Evolutionary conservation across 1,284 basidiomycete genomes (phyloP), one percentile per base, ranked within the genome.

Genomic region (Puccinia novopanici): DNA sequence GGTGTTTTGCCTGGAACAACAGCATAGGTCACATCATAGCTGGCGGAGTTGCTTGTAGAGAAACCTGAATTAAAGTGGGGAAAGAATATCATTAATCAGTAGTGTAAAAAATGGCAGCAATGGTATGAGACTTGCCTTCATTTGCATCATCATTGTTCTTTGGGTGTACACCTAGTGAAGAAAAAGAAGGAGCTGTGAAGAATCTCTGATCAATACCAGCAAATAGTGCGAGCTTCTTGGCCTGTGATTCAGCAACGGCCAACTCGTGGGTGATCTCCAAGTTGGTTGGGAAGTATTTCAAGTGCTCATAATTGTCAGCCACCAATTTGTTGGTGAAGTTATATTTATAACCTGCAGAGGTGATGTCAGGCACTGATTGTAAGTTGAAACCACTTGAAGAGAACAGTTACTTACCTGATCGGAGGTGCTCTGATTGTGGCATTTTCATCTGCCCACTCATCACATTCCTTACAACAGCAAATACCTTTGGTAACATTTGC

Each of bases 391-490:
- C 0, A 22, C 10, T 37, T 37, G 8, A 63, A 45, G n/a, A 45
- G 2, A 3, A 48, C 8, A 9, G 8, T 48, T 2, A 48, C 17
- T n/a, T n/a, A 45, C 73, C 73, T 19, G 57, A 59, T 48, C 42
- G 12, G 48, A 59, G 22, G 50, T 75, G 57, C 19, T 75, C 54
- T 27, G 57, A 75, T 75, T 45, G 73, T 12, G 73, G 73, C 54
- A 61, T 75, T 57, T 75, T 61, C 73, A 75, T 61, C 55, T 59
- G 27, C 3, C 73, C 73, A 61, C 54, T 48, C 73, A 75, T 75
- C 1, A 75, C 40, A 45, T 61, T 75, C 55, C 40, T 75, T 10
- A 75, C 37, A 52, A 75, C 55, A 19, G 55, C 55, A 57, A 75
- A 59, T 42, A 75, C 12, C n/a, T 61, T 75, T 59, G 73, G 73